Base-by-base conservation (phyloP, 164 flowering plant genomes). In the Vitis labrusca region DNA sequence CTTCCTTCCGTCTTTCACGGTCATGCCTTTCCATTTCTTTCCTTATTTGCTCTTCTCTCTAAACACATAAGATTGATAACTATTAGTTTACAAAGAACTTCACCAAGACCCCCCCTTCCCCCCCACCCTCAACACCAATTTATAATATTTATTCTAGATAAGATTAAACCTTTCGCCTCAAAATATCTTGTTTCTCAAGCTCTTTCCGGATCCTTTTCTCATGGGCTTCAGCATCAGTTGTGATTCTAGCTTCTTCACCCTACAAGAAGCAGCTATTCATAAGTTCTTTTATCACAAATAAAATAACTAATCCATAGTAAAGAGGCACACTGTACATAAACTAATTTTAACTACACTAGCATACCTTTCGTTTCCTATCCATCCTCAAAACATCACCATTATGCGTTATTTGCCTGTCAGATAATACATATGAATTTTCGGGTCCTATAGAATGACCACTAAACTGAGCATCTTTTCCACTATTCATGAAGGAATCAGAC, bases 1-100 rank as follows among this genome's bases (percentile, higher is more conserved):
- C 98, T 81, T 95, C 99, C 72, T 90, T 95, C 73, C 91, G 77
- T 62, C 95, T 85, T 75, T 95, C 99, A 55, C 97, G 92, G 56
- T 93, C 97, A 62, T 84, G 93, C 71, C 80, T 89, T 78, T 95
- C 99, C 88, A 91, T 90, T 77, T 95, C 98, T 79, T 89, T 90
- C 74, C 85, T 84, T 81, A 93, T 84, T 80, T 92, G 92, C 65
- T 95, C 99, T 71, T 93, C 98, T 83, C 83, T 87, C 98, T 95
- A 59, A 16, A 37, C 10, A 61, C 50, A 48, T 6, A 61, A 55
- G 47, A 70, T 8, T 19, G 13, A 23, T 10, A 29, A 17, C 29
- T 61, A 50, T 69, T 15, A 81, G 74, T 14, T 53, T 23, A 66
- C 16, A 47, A 63, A 50, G 19, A 17, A 15, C 27, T 19, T 9